Conservation (phyloP, 768 basidiomycete genomes). For the Phaeotremella skinneri region DNA sequence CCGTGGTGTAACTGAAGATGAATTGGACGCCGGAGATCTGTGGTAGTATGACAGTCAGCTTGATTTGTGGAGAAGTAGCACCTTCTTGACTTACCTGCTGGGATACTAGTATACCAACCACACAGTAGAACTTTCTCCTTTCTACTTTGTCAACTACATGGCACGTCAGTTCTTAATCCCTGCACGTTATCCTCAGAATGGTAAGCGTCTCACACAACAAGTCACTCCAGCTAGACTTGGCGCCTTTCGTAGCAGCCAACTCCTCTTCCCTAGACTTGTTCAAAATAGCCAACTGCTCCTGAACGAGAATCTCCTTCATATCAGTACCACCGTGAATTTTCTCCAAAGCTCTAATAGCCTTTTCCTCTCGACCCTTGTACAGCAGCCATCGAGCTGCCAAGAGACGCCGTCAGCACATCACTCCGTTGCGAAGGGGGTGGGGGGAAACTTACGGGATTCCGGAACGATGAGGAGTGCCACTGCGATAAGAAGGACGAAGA, state of each 20-base stretch:
- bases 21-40: slow-evolving; percentile 52
- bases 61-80: no score
- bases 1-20: slow-evolving; percentile 44
- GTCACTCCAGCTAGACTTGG: slow-evolving; percentile 41
- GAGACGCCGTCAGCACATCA: background rate
- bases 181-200: background rate
- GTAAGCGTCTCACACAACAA: slow-evolving; percentile 26
- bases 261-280: slow-evolving; percentile 46
- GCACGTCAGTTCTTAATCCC: background rate
- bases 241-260: slow-evolving; percentile 24
- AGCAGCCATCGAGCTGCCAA: slow-evolving; percentile 44
- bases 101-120: slow-evolving; percentile 50
- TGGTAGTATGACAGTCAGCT: background rate
- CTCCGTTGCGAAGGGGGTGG: no score
- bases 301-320: slow-evolving; percentile 34
- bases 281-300: slow-evolving; percentile 39
- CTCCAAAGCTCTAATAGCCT: slow-evolving; percentile 42
- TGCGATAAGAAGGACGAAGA: slow-evolving; percentile 40
- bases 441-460: slow-evolving; percentile 36
- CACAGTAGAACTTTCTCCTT: slow-evolving; percentile 45
- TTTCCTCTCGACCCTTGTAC: slow-evolving; percentile 42
- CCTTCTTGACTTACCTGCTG: slow-evolving; percentile 35
- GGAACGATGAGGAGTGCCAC: slow-evolving; percentile 41
- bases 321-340: slow-evolving; percentile 42
- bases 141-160: slow-evolving; percentile 33